phyloP scores from a whole-genome alignment of 1,139 yeast genomes.

The Barnettozyma hawaiiensis region DNA sequence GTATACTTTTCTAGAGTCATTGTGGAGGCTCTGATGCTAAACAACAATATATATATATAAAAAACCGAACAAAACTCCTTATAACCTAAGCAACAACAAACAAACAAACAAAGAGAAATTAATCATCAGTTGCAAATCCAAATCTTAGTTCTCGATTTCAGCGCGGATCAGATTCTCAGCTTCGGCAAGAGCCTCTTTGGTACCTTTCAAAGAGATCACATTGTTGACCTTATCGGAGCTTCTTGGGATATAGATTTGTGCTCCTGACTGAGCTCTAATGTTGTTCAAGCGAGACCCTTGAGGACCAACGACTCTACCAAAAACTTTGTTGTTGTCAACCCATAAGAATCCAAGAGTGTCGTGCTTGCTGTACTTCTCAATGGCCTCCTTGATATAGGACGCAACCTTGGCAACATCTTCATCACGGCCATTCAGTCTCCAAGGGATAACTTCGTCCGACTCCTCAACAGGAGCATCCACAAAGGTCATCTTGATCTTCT shows the following conservation, averaged over 20 bases:
- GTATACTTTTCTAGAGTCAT: neutral
- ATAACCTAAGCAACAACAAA: neutral
- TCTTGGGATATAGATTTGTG: conserved; percentile 63
- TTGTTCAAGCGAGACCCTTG: conserved; percentile 64
- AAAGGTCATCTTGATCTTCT: conserved; percentile 42
- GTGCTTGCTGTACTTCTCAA: conserved; percentile 31
- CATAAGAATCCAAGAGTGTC: conserved; percentile 44
- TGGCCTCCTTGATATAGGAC: conserved; percentile 29
- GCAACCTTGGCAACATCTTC: conserved; percentile 30
- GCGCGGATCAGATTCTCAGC: conserved; percentile 33
- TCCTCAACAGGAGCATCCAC: conserved; percentile 29
- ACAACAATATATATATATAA: too few species aligned
- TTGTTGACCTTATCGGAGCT: conserved; percentile 44
- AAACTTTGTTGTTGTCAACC: conserved; percentile 39
- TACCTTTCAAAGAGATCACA: conserved; percentile 41
- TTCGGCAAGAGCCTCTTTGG: conserved; percentile 34
- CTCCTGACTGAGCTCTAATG: conserved; percentile 54
- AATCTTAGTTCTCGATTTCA: conserved; percentile 17
- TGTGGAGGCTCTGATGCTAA: neutral
- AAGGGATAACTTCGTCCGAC: conserved; percentile 44
- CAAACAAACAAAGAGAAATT: too few species aligned
- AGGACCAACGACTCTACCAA: conserved; percentile 68
- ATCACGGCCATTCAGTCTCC: conserved; percentile 49
- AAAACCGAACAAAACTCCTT: neutral
- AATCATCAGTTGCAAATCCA: neutral